Evolutionary conservation across 768 basidiomycete genomes (phyloP).

Genomic region (Mycena pura): DNA sequence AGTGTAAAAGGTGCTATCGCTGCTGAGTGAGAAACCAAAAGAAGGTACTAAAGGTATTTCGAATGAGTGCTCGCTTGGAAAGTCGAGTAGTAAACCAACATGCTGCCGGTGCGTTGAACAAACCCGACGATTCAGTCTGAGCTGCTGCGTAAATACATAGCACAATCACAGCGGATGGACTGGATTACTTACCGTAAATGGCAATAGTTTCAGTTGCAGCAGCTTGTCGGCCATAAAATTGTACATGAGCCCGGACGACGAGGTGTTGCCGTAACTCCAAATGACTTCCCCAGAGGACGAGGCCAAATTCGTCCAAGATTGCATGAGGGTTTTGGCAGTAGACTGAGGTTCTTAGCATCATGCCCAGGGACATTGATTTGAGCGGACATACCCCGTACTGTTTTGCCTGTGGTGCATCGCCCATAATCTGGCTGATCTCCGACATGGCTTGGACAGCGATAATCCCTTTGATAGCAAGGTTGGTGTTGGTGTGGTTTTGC

Average conservation of each 20-base stretch:
- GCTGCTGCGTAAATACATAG: too few relatives aligned
- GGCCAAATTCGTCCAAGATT: constrained; percentile 16
- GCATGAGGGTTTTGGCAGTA: not conserved
- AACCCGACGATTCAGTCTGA: not conserved
- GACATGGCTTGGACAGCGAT: constrained; percentile 61
- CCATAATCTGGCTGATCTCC: constrained; percentile 48
- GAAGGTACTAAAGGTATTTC: not conserved
- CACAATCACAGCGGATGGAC: not conserved
- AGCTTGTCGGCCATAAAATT: constrained; percentile 60
- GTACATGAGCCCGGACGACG: constrained; percentile 53
- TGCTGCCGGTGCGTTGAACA: not conserved
- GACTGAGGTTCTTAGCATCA: not conserved
- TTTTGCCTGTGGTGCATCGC: constrained; percentile 31
- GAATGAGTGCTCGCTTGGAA: not conserved
- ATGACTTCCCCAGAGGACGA: constrained; percentile 22
- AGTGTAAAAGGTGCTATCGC: not conserved
- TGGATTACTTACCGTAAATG: constrained; percentile 22
- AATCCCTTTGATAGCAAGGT: constrained; percentile 68
- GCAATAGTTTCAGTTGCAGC: constrained; percentile 49
- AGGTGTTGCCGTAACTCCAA: constrained; percentile 28
- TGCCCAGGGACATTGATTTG: too few relatives aligned
- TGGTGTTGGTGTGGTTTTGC: constrained; percentile 50
- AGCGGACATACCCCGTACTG: constrained; percentile 35
- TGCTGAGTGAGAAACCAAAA: not conserved
- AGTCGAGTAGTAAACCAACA: not conserved